A percentile compares a stretch with the other conserved stretches of the same genome.
These are phyloP conservation scores for Pleurotus ostreatus DNA, from an alignment of 768 basidiomycete species.

Conservation along the genomic window DNA sequence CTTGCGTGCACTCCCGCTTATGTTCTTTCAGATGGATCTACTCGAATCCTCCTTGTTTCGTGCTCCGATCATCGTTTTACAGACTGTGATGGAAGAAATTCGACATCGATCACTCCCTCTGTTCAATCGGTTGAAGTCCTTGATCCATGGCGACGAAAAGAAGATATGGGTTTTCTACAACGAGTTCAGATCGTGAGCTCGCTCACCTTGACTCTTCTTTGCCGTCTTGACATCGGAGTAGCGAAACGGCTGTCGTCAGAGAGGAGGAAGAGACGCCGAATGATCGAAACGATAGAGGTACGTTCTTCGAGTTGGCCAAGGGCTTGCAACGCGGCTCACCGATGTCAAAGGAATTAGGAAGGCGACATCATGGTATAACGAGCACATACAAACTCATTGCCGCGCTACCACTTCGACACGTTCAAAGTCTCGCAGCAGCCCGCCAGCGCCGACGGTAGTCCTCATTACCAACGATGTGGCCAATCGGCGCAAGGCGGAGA, in stretches of 20 bases:
- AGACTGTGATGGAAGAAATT: constrained; percentile 96
- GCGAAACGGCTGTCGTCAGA: constrained; percentile 76
- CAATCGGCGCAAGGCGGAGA: constrained; percentile 73
- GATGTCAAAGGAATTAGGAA: constrained; percentile 72
- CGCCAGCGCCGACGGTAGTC: constrained; percentile 55
- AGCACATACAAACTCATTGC: constrained; percentile 47
- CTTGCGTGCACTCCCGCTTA: neutral
- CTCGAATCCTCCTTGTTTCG: constrained; percentile 74
- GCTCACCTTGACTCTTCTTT: neutral
- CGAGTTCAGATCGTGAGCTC: constrained; percentile 73
- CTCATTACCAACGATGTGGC: constrained; percentile 88
- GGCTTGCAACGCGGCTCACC: neutral
- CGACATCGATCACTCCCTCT: constrained; percentile 90
- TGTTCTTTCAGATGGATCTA: constrained; percentile 79
- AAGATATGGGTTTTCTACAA: constrained; percentile 84
- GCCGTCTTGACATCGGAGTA: constrained; percentile 19
- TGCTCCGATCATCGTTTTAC: constrained; percentile 83
- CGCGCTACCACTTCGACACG: constrained; percentile 47
- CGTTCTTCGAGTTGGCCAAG: constrained; percentile 7
- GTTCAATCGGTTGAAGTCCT: constrained; percentile 85
- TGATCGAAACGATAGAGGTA: constrained; percentile 92
- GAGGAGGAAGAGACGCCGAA: constrained; percentile 83
- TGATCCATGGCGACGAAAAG: constrained; percentile 84
- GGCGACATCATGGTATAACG: constrained; percentile 82
- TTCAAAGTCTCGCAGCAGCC: constrained; percentile 26